Evolutionary conservation across 352 stramenopile species (phyloP), one percentile per base, ranked within the genome.

Genomic region (Achlya hypogyna): DNA sequence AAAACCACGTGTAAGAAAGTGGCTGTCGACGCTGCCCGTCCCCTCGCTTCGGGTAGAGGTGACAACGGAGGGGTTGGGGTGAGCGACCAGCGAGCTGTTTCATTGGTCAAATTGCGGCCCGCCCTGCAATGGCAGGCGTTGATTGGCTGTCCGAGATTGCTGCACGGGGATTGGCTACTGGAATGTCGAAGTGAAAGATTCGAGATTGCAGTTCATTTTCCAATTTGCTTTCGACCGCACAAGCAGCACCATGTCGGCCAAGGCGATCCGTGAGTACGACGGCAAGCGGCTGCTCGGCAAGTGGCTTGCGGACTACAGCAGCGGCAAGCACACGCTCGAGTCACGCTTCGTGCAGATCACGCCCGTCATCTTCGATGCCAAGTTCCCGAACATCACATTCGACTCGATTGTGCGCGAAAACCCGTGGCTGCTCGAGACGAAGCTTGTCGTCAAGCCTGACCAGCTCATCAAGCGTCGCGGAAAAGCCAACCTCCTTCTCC

Each of bases 381-480:
- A 70, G 38, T 12, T 70, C 31, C 52, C 63, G 6, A 59, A 20
- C 14, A 75, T 77, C 0, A 91, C 88, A 64, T 91, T 92, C 69
- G 73, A 72, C 42, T 65, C 69, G 35, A 78, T 97, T 53, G 89
- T 89, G 69, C 59, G 71, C 27, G 69, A 71, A 25, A 94, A 91
- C 75, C 84, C 82, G 47, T 98, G 93, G 93, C 77, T 98, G 29
- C 72, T 77, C 25, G 75, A 69, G 23, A 75, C 73, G 22, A 95
- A 90, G 69, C 84, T 99, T 38, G 96, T 98, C 54, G 95, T 98
- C 62, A 99, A 99, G 81, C 96, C 96, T 20, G 96, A 99, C 79
- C 93, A 98, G 83, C 82, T 99, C 43, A 98, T 99, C 78, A 98
- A 98, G 81, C 81, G 95, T 58, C 86, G 96, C 52, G 96, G 96